Evolutionary conservation across 1,139 yeast genomes (phyloP), one percentile per base, ranked within the genome.

Genomic region (Geotrichum reessii): DNA sequence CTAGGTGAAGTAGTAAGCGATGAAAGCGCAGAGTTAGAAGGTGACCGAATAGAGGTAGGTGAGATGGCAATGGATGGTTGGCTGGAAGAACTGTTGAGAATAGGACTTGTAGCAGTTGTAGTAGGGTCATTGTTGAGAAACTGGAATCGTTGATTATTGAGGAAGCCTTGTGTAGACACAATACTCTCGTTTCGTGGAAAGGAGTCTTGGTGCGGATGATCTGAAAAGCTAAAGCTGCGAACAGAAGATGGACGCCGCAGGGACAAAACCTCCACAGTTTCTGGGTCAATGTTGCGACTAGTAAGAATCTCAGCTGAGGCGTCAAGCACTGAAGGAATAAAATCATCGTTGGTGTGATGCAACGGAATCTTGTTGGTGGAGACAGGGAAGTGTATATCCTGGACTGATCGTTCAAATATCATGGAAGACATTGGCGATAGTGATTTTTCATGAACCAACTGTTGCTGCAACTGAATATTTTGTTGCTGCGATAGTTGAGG

Each of bases 261-360:
- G 12, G 73, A 84, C 46, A 87, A 81, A 77, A 87, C 82, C 63
- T 87, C 93, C 24, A 87, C 82, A 61, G 82, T 80, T 66, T 85
- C 86, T 63, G 86, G 77, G 66, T 85, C 81, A 14, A 86, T 76
- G 56, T 76, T 73, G 50, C 80, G 74, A 65, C 83, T 85, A 49
- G 80, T 79, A 55, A 87, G 77, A 44, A 86, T 78, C 52, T 83
- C 78, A 2, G 93, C 82, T 27, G 92, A 81, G 9, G 92, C 92
- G 67, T 88, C 96, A 67, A 90, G 76, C 9, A 91, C 91, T 1
- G 96, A 91, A 0, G 96, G 91, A 55, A 88, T 87, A 65, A 77
- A 83, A 71, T 88, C 90, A 69, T 88, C 87, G 50, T 76, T 70
- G n/a, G 81, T 76, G 63, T 79, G 76, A 63, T 81, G 85, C 25